Base-by-base conservation (phyloP, 768 basidiomycete species). In the Amanita rimosa region DNA sequence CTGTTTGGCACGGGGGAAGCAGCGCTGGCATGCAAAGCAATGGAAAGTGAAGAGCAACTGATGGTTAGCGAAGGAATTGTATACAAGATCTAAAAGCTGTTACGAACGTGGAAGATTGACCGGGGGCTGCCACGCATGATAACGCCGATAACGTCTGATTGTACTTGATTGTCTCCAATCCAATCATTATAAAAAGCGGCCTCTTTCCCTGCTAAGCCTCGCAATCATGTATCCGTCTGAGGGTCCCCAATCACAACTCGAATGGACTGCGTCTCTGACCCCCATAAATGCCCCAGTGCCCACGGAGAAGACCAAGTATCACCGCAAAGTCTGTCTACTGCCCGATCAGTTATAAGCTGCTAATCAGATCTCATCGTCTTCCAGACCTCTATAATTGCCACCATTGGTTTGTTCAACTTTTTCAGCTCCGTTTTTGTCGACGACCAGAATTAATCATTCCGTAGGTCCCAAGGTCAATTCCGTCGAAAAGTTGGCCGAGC, bases 361-460 rank as follows among this genome's bases (percentile, higher is more conserved):
- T 54, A 43, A 54, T 51, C 42, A 19, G 26, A 43, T 16, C 16
- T n/a, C 35, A 19, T 14, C 42, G 6, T 39, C 34, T 46, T 44
- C n/a, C 57, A 99, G 96, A 96, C 93, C 11, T 76, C 88, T 52
- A 98, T 99, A 69, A 98, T 99, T 65, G 95, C 94, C 52, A 99
- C 96, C 56, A 99, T 99, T 61, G 96, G 95, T 87, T 56, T 52
- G 75, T 52, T 49, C 52, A 49, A 44, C n/a, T 40, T 55, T 43
- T 34, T 24, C 44, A 52, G 27, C 38, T 41, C 46, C 26, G 26
- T 16, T 5, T 39, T 37, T 22, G 22, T 19, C 3, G 8, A 21
- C 21, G 37, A 24, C 27, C 41, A 43, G 9, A 8, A 22, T 26
- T 50, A 50, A 46, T 53, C 38, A 41, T 39, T 47, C 52, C 36